A percentile compares a stretch with the other conserved stretches of the same genome.
These are phyloP conservation scores for Plenodomus biglobosus DNA, from an alignment of 2,329 filamentous ascomycete genomes.

Conservation along the genomic window DNA sequence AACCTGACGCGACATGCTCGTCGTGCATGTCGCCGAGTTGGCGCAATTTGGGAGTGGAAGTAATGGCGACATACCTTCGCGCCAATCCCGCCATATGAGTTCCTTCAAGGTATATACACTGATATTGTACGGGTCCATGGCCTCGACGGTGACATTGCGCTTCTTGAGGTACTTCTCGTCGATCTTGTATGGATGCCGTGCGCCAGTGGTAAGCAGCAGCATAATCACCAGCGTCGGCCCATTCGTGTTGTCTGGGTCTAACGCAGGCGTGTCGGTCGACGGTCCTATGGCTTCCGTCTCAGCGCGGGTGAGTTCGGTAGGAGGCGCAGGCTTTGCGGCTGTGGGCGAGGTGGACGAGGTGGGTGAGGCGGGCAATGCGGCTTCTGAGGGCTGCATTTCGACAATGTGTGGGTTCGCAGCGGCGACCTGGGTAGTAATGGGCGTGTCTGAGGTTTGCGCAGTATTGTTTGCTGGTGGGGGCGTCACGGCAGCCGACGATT, in stretches of 20 bases:
- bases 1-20: neutral
- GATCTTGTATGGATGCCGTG: constrained; percentile 85
- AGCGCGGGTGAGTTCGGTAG: constrained; percentile 37
- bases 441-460: constrained; percentile 18
- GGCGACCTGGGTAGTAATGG: constrained; percentile 16
- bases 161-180: constrained; percentile 83
- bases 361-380: constrained; percentile 12
- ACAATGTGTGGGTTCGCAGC: constrained; percentile 11
- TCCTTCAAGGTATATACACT: constrained; percentile 94
- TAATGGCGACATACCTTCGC: constrained; percentile 59
- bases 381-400: constrained; percentile 14
- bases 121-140: constrained; percentile 80
- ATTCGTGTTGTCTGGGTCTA: constrained; percentile 42
- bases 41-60: neutral
- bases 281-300: constrained; percentile 53
- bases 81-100: constrained; percentile 89
- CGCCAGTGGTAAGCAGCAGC: constrained; percentile 77
- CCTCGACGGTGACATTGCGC: constrained; percentile 75
- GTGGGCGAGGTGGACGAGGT: constrained; percentile 12
- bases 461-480: constrained; percentile 17
- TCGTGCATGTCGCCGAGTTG: neutral
- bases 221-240: constrained; percentile 69
- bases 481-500: constrained; percentile 20
- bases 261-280: constrained; percentile 48
- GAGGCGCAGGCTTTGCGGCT: constrained; percentile 26